Base-by-base conservation (phyloP, 2,329 filamentous ascomycete species). In the Ophiostoma himal-ulmi region DNA sequence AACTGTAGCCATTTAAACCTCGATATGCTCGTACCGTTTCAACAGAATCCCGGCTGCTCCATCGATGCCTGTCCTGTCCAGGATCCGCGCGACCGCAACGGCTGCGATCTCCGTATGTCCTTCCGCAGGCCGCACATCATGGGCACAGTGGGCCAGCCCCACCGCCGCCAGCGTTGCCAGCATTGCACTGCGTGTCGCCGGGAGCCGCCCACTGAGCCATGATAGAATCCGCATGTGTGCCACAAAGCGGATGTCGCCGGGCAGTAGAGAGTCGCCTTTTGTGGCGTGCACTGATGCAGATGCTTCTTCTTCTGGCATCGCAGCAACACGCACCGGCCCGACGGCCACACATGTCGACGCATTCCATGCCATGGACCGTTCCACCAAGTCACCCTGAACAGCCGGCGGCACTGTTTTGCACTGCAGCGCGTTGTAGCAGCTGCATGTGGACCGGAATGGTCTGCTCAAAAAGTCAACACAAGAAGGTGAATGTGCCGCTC, bases 81-180 rank as follows among this genome's bases (percentile, higher is more conserved):
- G 65, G 6, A 73, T 70, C n/a, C 70, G 67, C 2, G 66, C 68
- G 1, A 74, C 74, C 0, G 73, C 72, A 3, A 72, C 60, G 2
- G 60, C 60, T 3, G 73, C 74, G 22, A 75, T 72, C 22, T 73
- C 71, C 7, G 70, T 66, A 11, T 73, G 68, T 3, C 74, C 74
- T 3, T 75, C 74, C 17, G 70, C 68, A 1, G 74, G 74, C 8
- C 74, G 72, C 20, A 74, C 74, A 30, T 75, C 74, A 66, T 75
- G 74, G 2, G 71, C 71, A 41, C 74, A 75, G 71, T 75, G 73
- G 1, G 69, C 74, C 8, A 75, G 62, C 1, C 74, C 74, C 26
- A 74, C 72, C 11, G 74, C 73, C 0, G 74, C 73, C 44, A 75
- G 67, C 20, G 73, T 73, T 26, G 64, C 62, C n/a, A 75, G 71